A percentile compares a stretch with the other conserved stretches of the same genome.
These are phyloP conservation scores for Macrolepiota fuliginosa DNA, from an alignment of 768 basidiomycete species.

Conservation along the genomic window DNA sequence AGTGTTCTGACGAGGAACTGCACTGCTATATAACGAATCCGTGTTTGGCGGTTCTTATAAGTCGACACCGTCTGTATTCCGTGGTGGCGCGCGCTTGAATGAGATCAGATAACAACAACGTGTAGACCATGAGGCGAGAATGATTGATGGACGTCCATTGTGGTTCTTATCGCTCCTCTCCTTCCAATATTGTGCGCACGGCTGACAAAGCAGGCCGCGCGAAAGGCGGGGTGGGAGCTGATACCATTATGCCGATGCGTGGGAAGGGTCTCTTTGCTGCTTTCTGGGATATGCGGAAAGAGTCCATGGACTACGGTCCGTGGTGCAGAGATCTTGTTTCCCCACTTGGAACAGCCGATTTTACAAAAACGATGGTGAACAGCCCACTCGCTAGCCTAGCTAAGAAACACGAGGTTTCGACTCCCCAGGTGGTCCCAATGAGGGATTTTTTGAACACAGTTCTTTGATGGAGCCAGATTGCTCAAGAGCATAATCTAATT, in stretches of 20 bases:
- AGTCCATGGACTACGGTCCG: background rate
- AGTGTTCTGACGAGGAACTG: background rate
- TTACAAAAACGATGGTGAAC: background rate
- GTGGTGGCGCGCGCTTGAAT: background rate
- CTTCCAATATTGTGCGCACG: background rate
- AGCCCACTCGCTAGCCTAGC: background rate
- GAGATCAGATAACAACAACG: background rate
- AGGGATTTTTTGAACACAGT: background rate
- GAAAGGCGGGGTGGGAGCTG: background rate
- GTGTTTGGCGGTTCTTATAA: background rate
- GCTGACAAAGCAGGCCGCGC: constrained; percentile 11
- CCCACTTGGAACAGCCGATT: background rate
- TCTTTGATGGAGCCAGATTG: background rate
- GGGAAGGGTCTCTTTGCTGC: background rate
- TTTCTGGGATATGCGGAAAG: background rate
- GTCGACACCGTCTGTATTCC: constrained; percentile 8
- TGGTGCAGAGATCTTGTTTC: background rate
- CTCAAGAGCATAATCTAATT: background rate
- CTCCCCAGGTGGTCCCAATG: background rate
- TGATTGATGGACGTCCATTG: background rate
- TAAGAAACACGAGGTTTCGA: background rate
- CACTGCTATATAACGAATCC: background rate
- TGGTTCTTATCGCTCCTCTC: background rate
- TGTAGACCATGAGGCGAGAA: constrained; percentile 9
- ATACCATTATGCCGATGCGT: background rate